Evolutionary conservation across 2,329 filamentous ascomycete genomes (phyloP), one percentile per base, ranked within the genome.

Genomic region (Pezizomycotina sp.): DNA sequence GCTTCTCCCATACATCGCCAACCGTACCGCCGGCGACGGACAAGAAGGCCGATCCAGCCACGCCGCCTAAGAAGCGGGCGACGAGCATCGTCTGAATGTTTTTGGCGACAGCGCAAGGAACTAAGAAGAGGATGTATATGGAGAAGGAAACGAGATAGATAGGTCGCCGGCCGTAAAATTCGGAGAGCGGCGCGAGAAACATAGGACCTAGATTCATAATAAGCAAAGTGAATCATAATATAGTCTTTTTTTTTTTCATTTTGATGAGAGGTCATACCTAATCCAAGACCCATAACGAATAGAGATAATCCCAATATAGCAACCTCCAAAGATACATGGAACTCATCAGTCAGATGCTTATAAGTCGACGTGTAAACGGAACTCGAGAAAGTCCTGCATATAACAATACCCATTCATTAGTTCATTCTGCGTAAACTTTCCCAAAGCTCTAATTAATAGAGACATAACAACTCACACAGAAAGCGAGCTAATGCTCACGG

Each of bases 331-430:
- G 77, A 77, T 49, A 69, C 68, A 47, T 69, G 60, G 50, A 92
- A 91, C 41, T 91, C 78, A 16, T 63, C 59, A 45, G 75, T 71
- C 58, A 92, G 71, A 56, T 89, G 77, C 12, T 52, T 54, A 55
- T 92, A 93, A 0, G 79, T 89, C 8, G 71, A 71, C 1, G 82
- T 86, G 57, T 93, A 92, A 50, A 92, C 72, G n/a, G 82, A 89
- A 30, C 77, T 84, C 1, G 79, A 71, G 53, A 76, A 82, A 6
- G 83, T 92, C 35, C 77, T 83, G 25, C 26, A 33, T 12, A 27
- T 29, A 15, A 8, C 8, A n/a, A 8, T n/a, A n/a, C n/a, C 22
- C 8, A 8, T 24, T 8, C 22, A 8, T n/a, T 24, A 8, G 8
- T n/a, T 24, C 22, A n/a, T 8, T 8, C 8, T 24, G n/a, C n/a